Conservation (phyloP, 2,329 filamentous ascomycete genomes). For the Colletotrichum viniferum region DNA sequence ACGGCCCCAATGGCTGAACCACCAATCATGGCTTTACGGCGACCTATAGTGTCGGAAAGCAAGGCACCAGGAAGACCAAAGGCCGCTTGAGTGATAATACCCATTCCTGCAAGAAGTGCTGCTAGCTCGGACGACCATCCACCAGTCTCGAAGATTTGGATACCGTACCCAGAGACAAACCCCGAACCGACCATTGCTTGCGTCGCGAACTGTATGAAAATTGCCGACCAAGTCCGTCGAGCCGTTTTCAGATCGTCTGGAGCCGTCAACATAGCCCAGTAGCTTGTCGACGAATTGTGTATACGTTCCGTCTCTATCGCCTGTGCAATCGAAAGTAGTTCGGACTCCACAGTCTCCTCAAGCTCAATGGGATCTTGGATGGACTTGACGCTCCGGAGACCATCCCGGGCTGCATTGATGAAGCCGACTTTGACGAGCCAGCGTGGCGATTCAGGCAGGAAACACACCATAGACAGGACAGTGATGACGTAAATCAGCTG, state of each 20-base stretch:
- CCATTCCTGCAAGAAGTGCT: neutral
- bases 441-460: neutral
- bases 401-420: neutral
- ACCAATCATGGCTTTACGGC: neutral
- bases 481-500: neutral
- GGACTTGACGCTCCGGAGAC: neutral
- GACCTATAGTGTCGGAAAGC: neutral
- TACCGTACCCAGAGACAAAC: neutral
- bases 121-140: neutral
- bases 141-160: neutral
- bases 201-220: neutral
- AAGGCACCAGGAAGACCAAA: neutral
- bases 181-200: neutral
- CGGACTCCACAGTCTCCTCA: neutral
- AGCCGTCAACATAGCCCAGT: neutral
- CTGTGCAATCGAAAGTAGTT: neutral
- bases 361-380: neutral
- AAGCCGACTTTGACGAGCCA: neutral
- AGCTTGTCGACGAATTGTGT: neutral
- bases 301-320: neutral
- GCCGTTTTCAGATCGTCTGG: neutral
- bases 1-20: neutral
- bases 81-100: neutral
- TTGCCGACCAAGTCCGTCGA: neutral
- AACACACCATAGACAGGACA: neutral